Evolutionary conservation across 208 protist species (phyloP).

Genomic region (Leishmania mexicana): DNA sequence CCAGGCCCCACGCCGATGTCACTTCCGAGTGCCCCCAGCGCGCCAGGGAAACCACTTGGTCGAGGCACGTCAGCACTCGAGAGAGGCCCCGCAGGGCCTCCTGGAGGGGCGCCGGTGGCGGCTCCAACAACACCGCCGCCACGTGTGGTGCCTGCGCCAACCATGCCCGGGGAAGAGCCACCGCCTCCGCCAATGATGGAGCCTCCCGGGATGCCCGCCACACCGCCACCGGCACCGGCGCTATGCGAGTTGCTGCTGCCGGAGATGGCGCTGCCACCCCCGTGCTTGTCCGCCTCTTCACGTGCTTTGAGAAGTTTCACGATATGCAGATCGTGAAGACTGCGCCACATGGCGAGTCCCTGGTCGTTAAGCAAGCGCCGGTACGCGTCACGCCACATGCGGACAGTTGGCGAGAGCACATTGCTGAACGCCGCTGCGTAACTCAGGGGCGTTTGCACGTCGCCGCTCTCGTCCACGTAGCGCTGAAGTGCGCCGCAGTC

Average conservation of each 20-base stretch:
- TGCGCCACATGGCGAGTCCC: slow-evolving; percentile 55
- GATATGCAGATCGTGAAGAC: slow-evolving; percentile 59
- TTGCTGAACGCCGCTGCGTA: slow-evolving; percentile 60
- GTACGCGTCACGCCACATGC: slow-evolving; percentile 72
- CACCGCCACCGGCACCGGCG: background rate
- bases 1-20: slow-evolving; percentile 7
- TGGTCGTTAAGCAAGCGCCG: slow-evolving; percentile 56
- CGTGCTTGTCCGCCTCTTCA: slow-evolving; percentile 8
- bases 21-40: slow-evolving; percentile 4
- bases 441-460: slow-evolving; percentile 70
- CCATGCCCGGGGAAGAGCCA: background rate
- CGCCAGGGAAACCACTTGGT: slow-evolving; percentile 13
- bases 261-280: background rate
- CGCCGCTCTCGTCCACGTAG: slow-evolving; percentile 81
- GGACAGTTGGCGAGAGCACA: slow-evolving; percentile 29
- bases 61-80: background rate
- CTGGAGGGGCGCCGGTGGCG: background rate
- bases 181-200: background rate
- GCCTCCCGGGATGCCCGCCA: background rate
- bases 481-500: slow-evolving; percentile 60
- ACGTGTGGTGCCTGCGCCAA: background rate
- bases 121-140: background rate
- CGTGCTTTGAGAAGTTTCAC: slow-evolving; percentile 47
- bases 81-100: background rate
- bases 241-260: background rate